Conservation (phyloP, 306 rosid genomes). For the Cyclanthera cordifolia region DNA sequence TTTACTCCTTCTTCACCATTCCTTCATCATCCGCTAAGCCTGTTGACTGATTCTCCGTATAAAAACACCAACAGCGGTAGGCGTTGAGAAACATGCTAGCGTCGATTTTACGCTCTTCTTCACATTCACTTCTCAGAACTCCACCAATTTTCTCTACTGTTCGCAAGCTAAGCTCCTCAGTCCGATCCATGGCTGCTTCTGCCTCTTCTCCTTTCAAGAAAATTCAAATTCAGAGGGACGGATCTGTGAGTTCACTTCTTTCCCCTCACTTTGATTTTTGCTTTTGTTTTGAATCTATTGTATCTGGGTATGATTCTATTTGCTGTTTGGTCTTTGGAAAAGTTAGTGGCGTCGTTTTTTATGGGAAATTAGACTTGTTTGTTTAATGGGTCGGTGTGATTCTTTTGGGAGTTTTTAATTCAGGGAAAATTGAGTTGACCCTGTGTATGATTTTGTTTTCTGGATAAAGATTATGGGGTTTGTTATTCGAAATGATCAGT, state of each 20-base stretch:
- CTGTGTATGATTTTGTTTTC: neutral
- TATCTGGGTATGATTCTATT: slow-evolving; percentile 1
- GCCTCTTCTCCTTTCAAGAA: slow-evolving; percentile 60
- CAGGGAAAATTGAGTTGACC: neutral
- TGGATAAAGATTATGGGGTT: neutral
- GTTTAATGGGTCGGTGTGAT: neutral
- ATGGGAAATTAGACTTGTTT: neutral
- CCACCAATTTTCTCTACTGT: slow-evolving; percentile 17
- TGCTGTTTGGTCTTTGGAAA: neutral
- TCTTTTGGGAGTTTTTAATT: neutral
- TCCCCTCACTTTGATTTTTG: neutral
- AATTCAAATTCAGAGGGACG: slow-evolving; percentile 65
- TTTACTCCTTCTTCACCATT: neutral
- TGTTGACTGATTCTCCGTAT: neutral
- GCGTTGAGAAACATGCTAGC: slow-evolving; percentile 20
- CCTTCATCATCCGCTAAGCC: neutral
- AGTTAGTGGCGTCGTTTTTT: neutral
- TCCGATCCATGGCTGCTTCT: slow-evolving; percentile 64
- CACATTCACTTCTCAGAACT: slow-evolving; percentile 7
- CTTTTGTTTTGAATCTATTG: neutral
- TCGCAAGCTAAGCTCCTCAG: slow-evolving; percentile 31
- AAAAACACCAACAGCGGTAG: neutral
- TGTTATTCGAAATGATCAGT: neutral
- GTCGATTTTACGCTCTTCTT: slow-evolving; percentile 24
- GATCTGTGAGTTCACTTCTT: slow-evolving; percentile 38